These are phyloP conservation scores for Thalia dealbata DNA, from an alignment of 176 grass and related monocot genomes.

Conservation along the genomic window DNA sequence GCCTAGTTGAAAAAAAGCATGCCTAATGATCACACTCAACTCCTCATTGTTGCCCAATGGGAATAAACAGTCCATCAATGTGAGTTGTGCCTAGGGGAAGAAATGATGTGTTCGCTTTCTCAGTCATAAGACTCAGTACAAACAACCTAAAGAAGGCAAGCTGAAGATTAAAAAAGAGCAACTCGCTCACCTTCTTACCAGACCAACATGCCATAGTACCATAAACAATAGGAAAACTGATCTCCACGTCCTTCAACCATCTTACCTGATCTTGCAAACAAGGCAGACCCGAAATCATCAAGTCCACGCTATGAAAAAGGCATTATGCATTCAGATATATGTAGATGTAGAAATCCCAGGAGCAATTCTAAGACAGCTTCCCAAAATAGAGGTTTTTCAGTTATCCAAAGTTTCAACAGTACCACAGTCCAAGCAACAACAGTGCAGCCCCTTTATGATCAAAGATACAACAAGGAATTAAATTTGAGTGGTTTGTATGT, in stretches of 20 bases:
- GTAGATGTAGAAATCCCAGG: neutral
- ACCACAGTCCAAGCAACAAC: too few relatives aligned
- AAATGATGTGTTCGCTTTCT: neutral
- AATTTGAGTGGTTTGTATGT: too few relatives aligned
- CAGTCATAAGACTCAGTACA: too few relatives aligned
- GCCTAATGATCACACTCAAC: conserved; percentile 66
- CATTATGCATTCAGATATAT: neutral
- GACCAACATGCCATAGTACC: conserved; percentile 82
- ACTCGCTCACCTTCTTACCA: conserved; percentile 88
- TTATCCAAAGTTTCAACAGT: too few relatives aligned
- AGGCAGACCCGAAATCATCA: neutral
- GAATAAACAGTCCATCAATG: conserved; percentile 90
- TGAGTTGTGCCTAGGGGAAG: conserved; percentile 44
- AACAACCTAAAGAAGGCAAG: neutral
- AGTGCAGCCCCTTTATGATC: too few relatives aligned
- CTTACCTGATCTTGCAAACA: conserved; percentile 40
- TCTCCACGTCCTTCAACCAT: conserved; percentile 85
- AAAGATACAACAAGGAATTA: too few relatives aligned
- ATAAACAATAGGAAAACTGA: conserved; percentile 83
- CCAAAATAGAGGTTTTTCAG: too few relatives aligned
- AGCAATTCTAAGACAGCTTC: too few relatives aligned
- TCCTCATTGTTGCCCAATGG: conserved; percentile 80
- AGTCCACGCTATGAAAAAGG: neutral
- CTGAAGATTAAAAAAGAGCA: neutral
- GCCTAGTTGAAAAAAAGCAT: conserved; percentile 85